Base-by-base conservation (phyloP, 2,329 filamentous ascomycete genomes). In the Venturia asperata region DNA sequence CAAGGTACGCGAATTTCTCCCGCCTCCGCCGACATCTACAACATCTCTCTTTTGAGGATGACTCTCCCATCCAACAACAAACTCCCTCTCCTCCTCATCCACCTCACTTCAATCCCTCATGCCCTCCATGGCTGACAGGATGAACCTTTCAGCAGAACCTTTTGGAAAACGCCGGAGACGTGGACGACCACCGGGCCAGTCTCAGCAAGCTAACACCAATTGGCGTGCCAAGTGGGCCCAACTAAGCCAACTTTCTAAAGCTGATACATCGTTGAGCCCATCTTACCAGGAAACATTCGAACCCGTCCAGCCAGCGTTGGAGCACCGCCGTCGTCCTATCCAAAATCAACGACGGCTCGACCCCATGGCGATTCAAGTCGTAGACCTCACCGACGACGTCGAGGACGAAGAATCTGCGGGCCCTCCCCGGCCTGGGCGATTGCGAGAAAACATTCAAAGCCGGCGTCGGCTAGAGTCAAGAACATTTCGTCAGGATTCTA, bases 21-120 rank as follows among this genome's bases (percentile, higher is more conserved):
- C 52, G 37, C 17, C 3, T 37, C 15, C 27, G 37, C 52, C 52
- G 27, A 37, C 30, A 9, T 11, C 27, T 15, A n/a, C 19, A 37
- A 37, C 17, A 34, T n/a, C 27, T 37, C 19, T 34, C 30, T 17
- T 37, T 37, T 15, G 30, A 58, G 52, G 30, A 58, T 58, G 52
- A 5, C 52, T 39, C 52, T 58, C 19, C 52, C 52, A n/a, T 37
- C 52, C 30, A 56, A 58, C 52, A 58, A 58, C 52, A 58, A 58
- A 27, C 10, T 17, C 49, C 5, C 3, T 6, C 27, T 56, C 30
- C 49, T 15, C 34, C 49, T 56, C 6, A 5, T 37, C 27, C 52
- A 58, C 27, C 52, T 58, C 52, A 39, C 52, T 58, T 58, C 30
- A 1, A 9, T 58, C 17, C 19, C 30, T 58, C 37, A 37, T 37